Evolutionary conservation across 148 eudicot species (phyloP).

Genomic region (Bassia scoparia): DNA sequence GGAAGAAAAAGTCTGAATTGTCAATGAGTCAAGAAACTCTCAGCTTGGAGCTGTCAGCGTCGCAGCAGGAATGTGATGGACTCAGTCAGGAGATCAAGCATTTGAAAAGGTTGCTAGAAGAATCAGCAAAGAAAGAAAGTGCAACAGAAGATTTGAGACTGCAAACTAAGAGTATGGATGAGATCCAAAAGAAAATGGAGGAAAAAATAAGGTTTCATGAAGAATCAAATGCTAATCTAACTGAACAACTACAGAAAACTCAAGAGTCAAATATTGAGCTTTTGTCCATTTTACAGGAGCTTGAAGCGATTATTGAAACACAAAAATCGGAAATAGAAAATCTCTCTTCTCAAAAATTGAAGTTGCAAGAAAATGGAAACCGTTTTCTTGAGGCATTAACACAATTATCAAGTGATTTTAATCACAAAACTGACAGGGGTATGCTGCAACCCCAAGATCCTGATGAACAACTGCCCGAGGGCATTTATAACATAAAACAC

Average conservation of each 20-base stretch:
- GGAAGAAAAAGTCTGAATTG: slow-evolving; percentile 51
- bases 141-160: slow-evolving; percentile 31
- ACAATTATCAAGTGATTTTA: neutral
- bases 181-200: slow-evolving; percentile 55
- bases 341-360: slow-evolving; percentile 45
- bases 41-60: slow-evolving; percentile 70
- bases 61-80: slow-evolving; percentile 44
- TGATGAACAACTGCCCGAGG: slow-evolving; percentile 24
- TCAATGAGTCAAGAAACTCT: slow-evolving; percentile 49
- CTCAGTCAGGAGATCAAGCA: slow-evolving; percentile 58
- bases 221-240: slow-evolving; percentile 52
- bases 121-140: slow-evolving; percentile 29
- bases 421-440: neutral
- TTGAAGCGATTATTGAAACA: slow-evolving; percentile 69
- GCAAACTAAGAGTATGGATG: slow-evolving; percentile 37
- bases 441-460: slow-evolving; percentile 8
- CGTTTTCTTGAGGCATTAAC: slow-evolving; percentile 3
- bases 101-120: slow-evolving; percentile 44
- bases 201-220: slow-evolving; percentile 58
- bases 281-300: slow-evolving; percentile 74
- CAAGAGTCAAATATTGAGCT: slow-evolving; percentile 90
- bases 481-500: slow-evolving; percentile 31
- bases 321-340: slow-evolving; percentile 72
- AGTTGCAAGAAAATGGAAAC: slow-evolving; percentile 28
- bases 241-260: slow-evolving; percentile 59